These are phyloP conservation scores for Malbranchea cinnamomea DNA, from an alignment of 2,329 filamentous ascomycete genomes.

Conservation along the genomic window DNA sequence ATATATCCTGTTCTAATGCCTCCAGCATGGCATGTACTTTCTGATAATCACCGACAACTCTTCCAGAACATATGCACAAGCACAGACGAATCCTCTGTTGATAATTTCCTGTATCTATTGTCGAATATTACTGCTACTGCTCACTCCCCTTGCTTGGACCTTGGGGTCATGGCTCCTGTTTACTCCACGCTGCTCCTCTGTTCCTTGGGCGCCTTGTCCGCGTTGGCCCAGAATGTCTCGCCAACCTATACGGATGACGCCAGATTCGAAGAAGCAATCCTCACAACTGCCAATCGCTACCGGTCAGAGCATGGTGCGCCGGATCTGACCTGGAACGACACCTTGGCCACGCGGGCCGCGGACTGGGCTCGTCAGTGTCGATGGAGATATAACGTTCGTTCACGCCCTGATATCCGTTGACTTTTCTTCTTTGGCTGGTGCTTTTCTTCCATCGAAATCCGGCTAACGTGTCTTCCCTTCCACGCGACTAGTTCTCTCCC, in stretches of 20 bases:
- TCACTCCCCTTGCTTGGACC: no score
- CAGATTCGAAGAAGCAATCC: constrained; percentile 36
- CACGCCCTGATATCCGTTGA: background rate
- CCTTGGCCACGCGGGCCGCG: constrained; percentile 41
- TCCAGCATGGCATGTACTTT: no score
- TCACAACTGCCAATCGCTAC: constrained; percentile 38
- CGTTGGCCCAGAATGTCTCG: constrained; percentile 16
- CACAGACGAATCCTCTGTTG: no score
- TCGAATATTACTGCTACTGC: no score
- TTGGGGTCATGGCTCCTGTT: no score
- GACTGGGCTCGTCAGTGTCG: constrained; percentile 34
- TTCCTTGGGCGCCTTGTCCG: no score
- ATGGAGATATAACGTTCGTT: constrained; percentile 30
- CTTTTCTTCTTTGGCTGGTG: background rate
- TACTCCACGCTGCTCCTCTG: no score
- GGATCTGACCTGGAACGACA: constrained; percentile 48
- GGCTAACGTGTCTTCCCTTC: constrained; percentile 15
- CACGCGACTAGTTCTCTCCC: background rate
- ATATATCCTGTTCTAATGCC: no score
- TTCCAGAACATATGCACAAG: no score
- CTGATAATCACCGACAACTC: no score
- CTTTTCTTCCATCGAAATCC: constrained; percentile 44
- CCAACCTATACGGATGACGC: constrained; percentile 29
- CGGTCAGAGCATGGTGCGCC: constrained; percentile 47
- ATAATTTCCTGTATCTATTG: no score